phyloP scores from a whole-genome alignment of 768 basidiomycete species.

The Xanthoconium stramineum region DNA sequence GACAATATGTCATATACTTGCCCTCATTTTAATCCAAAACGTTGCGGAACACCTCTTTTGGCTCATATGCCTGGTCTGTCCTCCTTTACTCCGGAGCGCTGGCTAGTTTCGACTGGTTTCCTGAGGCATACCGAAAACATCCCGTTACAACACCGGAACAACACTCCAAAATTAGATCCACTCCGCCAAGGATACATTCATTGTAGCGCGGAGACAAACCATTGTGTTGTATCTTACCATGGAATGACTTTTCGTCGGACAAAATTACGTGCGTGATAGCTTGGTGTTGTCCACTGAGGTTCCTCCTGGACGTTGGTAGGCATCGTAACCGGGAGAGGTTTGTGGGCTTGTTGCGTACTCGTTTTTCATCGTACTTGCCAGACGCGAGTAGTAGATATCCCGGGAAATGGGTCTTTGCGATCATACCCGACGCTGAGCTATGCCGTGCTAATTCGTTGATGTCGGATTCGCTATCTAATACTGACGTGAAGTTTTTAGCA shows the following conservation, averaged over 20 bases:
- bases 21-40: slow-evolving; percentile 20
- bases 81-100: background rate
- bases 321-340: background rate
- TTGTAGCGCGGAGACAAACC: background rate
- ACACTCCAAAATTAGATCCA: background rate
- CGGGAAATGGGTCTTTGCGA: no score
- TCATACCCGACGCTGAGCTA: no score
- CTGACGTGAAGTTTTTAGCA: background rate
- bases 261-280: background rate
- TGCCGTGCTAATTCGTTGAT: background rate
- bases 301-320: no score
- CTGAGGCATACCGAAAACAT: background rate
- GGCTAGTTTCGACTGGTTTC: background rate
- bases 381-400: no score
- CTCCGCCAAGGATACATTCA: background rate
- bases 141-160: background rate
- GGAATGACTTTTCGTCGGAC: background rate
- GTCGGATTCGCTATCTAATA: background rate
- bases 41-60: background rate
- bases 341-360: background rate
- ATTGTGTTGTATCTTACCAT: background rate
- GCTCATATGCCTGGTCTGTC: background rate
- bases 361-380: no score
- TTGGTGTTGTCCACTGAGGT: background rate
- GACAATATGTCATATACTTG: slow-evolving; percentile 19